phyloP scores from a whole-genome alignment of 179 eudicot genomes.

The Amaranthus tricolor region DNA sequence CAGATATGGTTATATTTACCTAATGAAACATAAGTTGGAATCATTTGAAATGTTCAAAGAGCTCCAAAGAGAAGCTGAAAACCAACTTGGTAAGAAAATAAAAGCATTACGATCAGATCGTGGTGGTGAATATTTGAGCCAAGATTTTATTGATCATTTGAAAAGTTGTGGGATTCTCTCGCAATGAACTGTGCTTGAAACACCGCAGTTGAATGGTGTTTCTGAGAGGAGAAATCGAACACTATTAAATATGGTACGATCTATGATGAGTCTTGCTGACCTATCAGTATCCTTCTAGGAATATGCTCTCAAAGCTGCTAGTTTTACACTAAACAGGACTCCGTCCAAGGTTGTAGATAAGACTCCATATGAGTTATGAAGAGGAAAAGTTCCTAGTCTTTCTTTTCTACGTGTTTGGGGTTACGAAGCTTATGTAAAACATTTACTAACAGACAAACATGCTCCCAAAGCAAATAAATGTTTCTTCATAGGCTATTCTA shows the following conservation, averaged over 20 bases:
- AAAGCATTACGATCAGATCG: neutral
- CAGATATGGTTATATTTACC: neutral
- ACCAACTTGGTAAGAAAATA: neutral
- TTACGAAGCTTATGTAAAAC: neutral
- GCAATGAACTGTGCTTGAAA: neutral
- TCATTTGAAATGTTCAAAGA: neutral
- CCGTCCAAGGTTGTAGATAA: neutral
- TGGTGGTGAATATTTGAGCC: neutral
- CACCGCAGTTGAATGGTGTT: constrained; percentile 3
- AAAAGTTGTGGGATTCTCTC: neutral
- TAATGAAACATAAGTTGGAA: neutral
- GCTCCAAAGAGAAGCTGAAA: neutral
- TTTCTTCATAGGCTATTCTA: neutral
- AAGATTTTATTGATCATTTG: neutral
- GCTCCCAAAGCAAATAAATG: neutral
- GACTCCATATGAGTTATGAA: neutral
- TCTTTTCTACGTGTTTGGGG: neutral
- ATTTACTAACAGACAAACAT: neutral
- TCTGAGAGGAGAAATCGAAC: neutral
- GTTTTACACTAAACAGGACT: neutral
- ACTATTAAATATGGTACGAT: neutral
- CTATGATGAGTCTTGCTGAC: neutral
- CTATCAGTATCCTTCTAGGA: neutral
- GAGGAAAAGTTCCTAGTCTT: too few relatives aligned
- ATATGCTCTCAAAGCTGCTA: neutral